A percentile compares a stretch with the other conserved stretches of the same genome.
These are phyloP conservation scores for Leucosporidium scottii DNA, from an alignment of 768 basidiomycete genomes.

Conservation along the genomic window DNA sequence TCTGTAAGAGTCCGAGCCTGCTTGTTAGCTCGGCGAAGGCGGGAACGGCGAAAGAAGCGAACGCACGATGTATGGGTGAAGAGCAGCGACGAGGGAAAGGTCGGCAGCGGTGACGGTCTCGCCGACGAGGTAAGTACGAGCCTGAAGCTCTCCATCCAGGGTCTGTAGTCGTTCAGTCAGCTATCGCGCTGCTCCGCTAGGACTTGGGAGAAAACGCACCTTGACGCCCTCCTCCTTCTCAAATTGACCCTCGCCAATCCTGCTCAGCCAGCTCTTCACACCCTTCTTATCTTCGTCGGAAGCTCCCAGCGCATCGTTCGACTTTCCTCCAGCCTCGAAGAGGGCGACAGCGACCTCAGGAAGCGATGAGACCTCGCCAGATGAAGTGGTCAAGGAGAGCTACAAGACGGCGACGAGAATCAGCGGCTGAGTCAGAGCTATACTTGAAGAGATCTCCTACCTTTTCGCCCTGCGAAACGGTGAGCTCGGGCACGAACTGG, in stretches of 20 bases:
- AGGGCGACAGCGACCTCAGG: conserved; percentile 24
- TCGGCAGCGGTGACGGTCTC: conserved; percentile 84
- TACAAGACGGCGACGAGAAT: background rate
- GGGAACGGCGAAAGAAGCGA: background rate
- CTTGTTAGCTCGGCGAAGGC: background rate
- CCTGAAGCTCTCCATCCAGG: conserved; percentile 61
- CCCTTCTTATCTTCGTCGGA: conserved; percentile 42
- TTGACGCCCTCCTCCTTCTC: conserved; percentile 38
- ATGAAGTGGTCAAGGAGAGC: conserved; percentile 12
- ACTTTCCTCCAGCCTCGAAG: conserved; percentile 32
- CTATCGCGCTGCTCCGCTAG: background rate
- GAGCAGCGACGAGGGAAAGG: conserved; percentile 78
- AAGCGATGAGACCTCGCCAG: conserved; percentile 7
- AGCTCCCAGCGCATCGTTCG: conserved; percentile 29
- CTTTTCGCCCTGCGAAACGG: conserved; percentile 14
- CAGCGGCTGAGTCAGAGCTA: background rate
- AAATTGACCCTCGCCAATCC: conserved; percentile 43
- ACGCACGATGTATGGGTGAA: conserved; percentile 73
- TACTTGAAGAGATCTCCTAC: conserved; percentile 4
- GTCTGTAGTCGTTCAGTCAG: conserved; percentile 48
- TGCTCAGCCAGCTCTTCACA: conserved; percentile 66
- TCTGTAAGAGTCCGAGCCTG: conserved; percentile 45
- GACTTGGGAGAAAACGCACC: conserved; percentile 9
- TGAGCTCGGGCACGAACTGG: conserved; percentile 20
- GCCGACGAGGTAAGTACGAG: conserved; percentile 76